A percentile compares a stretch with the other conserved stretches of the same genome.
phyloP scores from a whole-genome alignment of 768 basidiomycete species.

The Flagelloscypha sp. region DNA sequence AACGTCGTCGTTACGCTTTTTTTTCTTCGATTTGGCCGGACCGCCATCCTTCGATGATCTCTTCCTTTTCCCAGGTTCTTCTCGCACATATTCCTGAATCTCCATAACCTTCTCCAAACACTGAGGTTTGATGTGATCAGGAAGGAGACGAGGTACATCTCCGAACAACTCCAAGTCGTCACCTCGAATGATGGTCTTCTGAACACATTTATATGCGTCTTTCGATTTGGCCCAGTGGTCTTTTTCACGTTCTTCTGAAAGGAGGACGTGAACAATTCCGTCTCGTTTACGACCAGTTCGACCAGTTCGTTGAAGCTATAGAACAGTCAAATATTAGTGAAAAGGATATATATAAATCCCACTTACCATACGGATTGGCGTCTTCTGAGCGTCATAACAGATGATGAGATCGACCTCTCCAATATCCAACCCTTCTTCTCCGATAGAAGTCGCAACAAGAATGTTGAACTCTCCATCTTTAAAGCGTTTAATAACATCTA shows the following conservation, averaged over 20 bases:
- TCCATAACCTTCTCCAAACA: conserved; percentile 79
- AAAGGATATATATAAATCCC: background rate
- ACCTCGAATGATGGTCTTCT: conserved; percentile 78
- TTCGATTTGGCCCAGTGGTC: conserved; percentile 84
- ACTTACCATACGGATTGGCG: conserved; percentile 89
- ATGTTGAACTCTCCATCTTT: conserved; percentile 84
- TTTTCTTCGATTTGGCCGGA: conserved; percentile 38
- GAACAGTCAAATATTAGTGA: conserved; percentile 5
- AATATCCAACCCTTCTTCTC: conserved; percentile 97
- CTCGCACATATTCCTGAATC: conserved; percentile 63
- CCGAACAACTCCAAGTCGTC: conserved; percentile 84
- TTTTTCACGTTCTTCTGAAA: conserved; percentile 88
- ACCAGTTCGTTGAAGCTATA: conserved; percentile 89
- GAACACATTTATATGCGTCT: conserved; percentile 79
- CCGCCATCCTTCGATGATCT: conserved; percentile 22
- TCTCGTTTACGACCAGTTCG: conserved; percentile 89
- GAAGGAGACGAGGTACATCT: conserved; percentile 85
- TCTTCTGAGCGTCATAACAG: conserved; percentile 95
- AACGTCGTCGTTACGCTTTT: conserved; percentile 63
- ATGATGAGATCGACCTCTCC: conserved; percentile 94
- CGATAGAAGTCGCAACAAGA: conserved; percentile 91
- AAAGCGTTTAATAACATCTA: conserved; percentile 80
- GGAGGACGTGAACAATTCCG: conserved; percentile 84
- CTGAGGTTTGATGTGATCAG: conserved; percentile 65
- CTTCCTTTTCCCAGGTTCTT: conserved; percentile 31